A percentile compares a stretch with the other conserved stretches of the same genome.
Conservation (phyloP, 1,139 yeast genomes). For the Zhuliangozyma blackwelliae region DNA sequence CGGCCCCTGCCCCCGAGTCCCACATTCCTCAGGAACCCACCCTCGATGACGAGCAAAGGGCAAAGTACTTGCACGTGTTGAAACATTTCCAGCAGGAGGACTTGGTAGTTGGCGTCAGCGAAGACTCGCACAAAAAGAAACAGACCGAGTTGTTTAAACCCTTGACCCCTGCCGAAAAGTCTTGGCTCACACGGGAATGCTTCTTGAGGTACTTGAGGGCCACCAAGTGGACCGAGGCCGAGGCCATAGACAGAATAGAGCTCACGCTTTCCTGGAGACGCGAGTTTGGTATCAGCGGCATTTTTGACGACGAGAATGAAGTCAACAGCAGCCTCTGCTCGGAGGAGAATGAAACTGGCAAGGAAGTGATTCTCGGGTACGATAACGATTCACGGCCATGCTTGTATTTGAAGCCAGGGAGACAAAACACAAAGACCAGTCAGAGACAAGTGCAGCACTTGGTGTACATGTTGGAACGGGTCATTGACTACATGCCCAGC, state of each 20-base stretch:
- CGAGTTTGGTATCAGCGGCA: constrained; percentile 37
- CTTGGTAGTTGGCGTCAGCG: constrained; percentile 34
- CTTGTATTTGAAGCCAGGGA: constrained; percentile 45
- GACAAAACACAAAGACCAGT: constrained; percentile 45
- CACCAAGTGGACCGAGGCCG: constrained; percentile 40
- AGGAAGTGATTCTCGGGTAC: constrained; percentile 43
- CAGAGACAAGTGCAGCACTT: constrained; percentile 44
- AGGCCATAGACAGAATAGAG: constrained; percentile 39
- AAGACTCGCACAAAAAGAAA: constrained; percentile 32
- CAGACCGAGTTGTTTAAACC: constrained; percentile 15
- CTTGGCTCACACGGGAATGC: constrained; percentile 48
- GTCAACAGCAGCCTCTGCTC: constrained; percentile 31
- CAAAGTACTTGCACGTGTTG: constrained; percentile 56
- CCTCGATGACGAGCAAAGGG: constrained; percentile 51
- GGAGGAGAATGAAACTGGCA: constrained; percentile 44
- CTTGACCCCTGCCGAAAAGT: constrained; percentile 30
- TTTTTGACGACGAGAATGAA: constrained; percentile 28
- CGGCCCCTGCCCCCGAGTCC: constrained; percentile 42
- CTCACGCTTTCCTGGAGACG: constrained; percentile 47
- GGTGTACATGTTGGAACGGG: constrained; percentile 47
- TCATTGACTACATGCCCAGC: constrained; percentile 46
- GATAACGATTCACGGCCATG: constrained; percentile 48
- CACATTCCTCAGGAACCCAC: constrained; percentile 47
- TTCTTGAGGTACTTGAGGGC: constrained; percentile 45
- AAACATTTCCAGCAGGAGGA: constrained; percentile 52